Percentiles rank a stretch among this genome's conserved stretches.
Evolutionary conservation across 805 yeast genomes (phyloP).

Genomic region (Candida endomychidarum): DNA sequence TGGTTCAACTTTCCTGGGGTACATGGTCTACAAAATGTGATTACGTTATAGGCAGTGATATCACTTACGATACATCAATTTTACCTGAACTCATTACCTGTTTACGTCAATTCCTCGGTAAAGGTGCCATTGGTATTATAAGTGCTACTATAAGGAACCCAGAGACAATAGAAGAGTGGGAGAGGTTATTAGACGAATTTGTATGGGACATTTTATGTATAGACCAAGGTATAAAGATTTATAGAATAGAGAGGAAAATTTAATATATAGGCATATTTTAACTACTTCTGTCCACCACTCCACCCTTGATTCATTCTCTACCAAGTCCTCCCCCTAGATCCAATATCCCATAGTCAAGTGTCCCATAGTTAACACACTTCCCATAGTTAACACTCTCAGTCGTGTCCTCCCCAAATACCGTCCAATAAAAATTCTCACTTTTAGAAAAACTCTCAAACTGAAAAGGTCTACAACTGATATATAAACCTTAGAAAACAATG

Average conservation of each 20-base stretch:
- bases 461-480: constrained; percentile 5
- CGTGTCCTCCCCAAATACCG: constrained; percentile 1
- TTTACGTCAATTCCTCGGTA: constrained; percentile 38
- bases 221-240: background rate
- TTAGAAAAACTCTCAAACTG: constrained; percentile 3
- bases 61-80: constrained; percentile 72
- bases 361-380: too few species aligned
- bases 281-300: too few species aligned
- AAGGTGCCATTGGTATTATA: constrained; percentile 41
- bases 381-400: background rate
- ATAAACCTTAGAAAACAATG: constrained; percentile 9
- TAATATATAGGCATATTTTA: too few species aligned
- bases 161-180: constrained; percentile 35
- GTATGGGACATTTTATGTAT: constrained; percentile 19
- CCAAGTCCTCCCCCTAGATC: too few species aligned
- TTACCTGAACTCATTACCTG: constrained; percentile 56
- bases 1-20: constrained; percentile 54
- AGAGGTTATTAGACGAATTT: constrained; percentile 22
- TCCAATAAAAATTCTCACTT: constrained; percentile 8
- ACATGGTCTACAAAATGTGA: constrained; percentile 31
- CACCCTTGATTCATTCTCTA: too few species aligned
- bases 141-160: constrained; percentile 76
- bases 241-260: background rate
- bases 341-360: too few species aligned
- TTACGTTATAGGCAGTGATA: constrained; percentile 78